phyloP scores from a whole-genome alignment of 2,329 filamentous ascomycete species.

The Penicillium concentricum region DNA sequence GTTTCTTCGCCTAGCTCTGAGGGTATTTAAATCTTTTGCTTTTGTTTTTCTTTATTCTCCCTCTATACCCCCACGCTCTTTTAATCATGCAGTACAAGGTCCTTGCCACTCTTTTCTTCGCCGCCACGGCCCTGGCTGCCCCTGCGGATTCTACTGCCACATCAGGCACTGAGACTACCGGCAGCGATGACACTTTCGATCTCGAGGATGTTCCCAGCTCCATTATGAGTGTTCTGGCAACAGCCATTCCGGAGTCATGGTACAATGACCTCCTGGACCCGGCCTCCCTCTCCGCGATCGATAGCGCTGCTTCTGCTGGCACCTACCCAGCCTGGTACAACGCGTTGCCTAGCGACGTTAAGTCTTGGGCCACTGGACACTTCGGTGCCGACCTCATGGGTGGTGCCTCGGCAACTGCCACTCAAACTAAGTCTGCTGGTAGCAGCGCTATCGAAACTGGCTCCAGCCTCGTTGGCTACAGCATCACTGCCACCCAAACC shows the following conservation, averaged over 20 bases:
- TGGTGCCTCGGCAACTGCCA: neutral
- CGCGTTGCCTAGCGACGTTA: conserved; percentile 23
- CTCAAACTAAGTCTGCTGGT: neutral
- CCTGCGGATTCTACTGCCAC: conserved; percentile 9
- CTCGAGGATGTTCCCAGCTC: conserved; percentile 14
- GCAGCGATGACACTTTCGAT: neutral
- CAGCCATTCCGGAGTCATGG: conserved; percentile 25
- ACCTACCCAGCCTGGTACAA: conserved; percentile 29
- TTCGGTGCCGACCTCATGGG: neutral
- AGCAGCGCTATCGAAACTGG: neutral
- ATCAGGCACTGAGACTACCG: neutral
- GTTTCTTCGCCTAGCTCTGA: neutral
- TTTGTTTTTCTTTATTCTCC: neutral
- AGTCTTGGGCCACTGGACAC: conserved; percentile 23
- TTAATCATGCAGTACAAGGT: conserved; percentile 28
- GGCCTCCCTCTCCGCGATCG: conserved; percentile 11
- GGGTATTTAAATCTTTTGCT: neutral
- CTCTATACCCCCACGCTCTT: neutral
- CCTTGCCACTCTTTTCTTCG: conserved; percentile 22
- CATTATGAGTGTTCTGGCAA: conserved; percentile 26
- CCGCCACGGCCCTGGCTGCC: conserved; percentile 23
- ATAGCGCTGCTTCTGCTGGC: conserved; percentile 19
- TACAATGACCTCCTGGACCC: conserved; percentile 19
- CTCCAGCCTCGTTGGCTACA: neutral
- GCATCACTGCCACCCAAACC: neutral